Evolutionary conservation across 108 stramenopile species (phyloP).

Genomic region (Fragilaria crotonensis): DNA sequence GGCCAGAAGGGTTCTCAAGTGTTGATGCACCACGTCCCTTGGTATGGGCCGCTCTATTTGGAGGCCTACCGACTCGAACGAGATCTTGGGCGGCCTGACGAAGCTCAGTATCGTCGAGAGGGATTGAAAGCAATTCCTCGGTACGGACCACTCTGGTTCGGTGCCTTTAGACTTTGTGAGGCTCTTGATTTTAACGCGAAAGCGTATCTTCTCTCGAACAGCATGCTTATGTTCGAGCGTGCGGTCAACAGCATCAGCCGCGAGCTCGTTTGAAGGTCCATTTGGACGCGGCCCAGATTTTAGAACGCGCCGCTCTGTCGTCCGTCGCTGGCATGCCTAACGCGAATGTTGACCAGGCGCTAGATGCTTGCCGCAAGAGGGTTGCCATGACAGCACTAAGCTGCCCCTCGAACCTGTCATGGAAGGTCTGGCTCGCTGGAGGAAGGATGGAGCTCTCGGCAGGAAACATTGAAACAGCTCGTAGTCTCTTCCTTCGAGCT

Average conservation of each 20-base stretch:
- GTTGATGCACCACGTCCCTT: conserved; percentile 90
- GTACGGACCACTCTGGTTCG: conserved; percentile 97
- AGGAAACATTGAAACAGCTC: conserved; percentile 66
- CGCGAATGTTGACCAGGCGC: conserved; percentile 11
- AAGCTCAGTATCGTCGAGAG: conserved; percentile 86
- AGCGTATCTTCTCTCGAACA: conserved; percentile 47
- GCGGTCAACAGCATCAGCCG: conserved; percentile 82
- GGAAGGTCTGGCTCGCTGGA: conserved; percentile 96
- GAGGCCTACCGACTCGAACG: conserved; percentile 92
- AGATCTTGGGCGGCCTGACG: conserved; percentile 57
- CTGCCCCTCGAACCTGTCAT: conserved; percentile 86
- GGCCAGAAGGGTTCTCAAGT: conserved; percentile 78
- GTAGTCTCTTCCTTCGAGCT: conserved; percentile 80
- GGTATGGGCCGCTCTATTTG: conserved; percentile 97
- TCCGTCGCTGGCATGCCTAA: conserved; percentile 17
- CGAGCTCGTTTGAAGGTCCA: conserved; percentile 95
- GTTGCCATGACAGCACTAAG: conserved; percentile 81
- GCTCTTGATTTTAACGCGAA: conserved; percentile 49
- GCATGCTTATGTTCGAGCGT: conserved; percentile 70
- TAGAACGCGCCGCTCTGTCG: conserved; percentile 76
- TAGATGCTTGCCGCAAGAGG: conserved; percentile 35
- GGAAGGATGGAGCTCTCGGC: conserved; percentile 91
- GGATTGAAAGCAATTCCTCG: conserved; percentile 89
- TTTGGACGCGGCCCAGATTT: conserved; percentile 89
- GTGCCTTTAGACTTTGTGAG: conserved; percentile 89